Evolutionary conservation across 2,329 filamentous ascomycete genomes (phyloP).

Genomic region (Ophiosphaerella korrae): DNA sequence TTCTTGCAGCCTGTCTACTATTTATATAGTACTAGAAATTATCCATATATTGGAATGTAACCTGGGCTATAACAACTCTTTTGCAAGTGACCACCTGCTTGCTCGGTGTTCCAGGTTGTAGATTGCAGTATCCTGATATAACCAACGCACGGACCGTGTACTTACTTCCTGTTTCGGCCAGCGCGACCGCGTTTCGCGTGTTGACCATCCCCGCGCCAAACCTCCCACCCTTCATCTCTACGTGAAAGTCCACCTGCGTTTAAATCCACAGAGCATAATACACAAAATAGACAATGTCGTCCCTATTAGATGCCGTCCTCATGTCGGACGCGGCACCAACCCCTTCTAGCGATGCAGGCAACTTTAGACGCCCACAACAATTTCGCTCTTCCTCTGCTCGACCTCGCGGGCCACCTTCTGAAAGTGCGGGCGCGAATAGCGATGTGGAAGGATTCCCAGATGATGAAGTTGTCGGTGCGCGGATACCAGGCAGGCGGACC

Average conservation of each 20-base stretch:
- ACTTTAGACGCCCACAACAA: slow-evolving; percentile 46
- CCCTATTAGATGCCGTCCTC: slow-evolving; percentile 56
- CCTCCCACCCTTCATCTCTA: slow-evolving; percentile 5
- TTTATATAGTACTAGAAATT: no score
- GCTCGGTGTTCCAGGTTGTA: neutral
- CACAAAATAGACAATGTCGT: slow-evolving; percentile 53
- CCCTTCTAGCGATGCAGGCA: slow-evolving; percentile 44
- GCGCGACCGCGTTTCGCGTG: slow-evolving; percentile 31
- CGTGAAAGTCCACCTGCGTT: neutral
- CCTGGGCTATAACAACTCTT: no score
- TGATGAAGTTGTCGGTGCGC: slow-evolving; percentile 64
- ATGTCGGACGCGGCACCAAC: slow-evolving; percentile 53
- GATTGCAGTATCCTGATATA: neutral
- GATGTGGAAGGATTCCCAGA: slow-evolving; percentile 65
- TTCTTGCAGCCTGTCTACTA: no score
- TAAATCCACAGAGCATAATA: slow-evolving; percentile 9
- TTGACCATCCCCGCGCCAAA: slow-evolving; percentile 21
- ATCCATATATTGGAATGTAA: no score
- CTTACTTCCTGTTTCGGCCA: slow-evolving; percentile 22
- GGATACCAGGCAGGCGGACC: slow-evolving; percentile 45
- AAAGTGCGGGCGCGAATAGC: slow-evolving; percentile 58
- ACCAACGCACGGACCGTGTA: slow-evolving; percentile 13
- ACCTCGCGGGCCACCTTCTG: slow-evolving; percentile 58
- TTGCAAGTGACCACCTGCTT: no score
- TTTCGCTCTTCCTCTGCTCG: slow-evolving; percentile 59